phyloP scores from a whole-genome alignment of 768 basidiomycete species.

The Crepidotus variabilis region DNA sequence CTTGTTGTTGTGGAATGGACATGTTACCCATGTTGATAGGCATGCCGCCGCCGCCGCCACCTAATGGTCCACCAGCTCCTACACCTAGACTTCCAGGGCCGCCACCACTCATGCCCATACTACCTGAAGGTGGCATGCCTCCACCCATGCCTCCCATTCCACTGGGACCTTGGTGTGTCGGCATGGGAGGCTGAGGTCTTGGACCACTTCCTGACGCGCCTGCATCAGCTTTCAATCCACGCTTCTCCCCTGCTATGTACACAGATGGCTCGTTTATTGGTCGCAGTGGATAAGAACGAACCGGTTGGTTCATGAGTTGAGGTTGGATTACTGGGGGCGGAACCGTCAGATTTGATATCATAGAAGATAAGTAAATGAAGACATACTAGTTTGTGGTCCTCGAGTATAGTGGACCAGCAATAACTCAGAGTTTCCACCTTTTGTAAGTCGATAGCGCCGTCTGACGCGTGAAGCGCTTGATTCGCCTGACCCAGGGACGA shows the following conservation, averaged over 20 bases:
- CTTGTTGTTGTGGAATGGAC: slow-evolving; percentile 48
- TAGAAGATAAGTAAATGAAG: slow-evolving; percentile 8
- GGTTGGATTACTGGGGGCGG: slow-evolving; percentile 53
- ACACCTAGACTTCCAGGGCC: neutral
- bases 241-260: slow-evolving; percentile 69
- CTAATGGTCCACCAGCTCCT: neutral
- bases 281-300: slow-evolving; percentile 70
- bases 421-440: slow-evolving; percentile 72
- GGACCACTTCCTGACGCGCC: slow-evolving; percentile 27
- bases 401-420: slow-evolving; percentile 75
- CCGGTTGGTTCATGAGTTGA: slow-evolving; percentile 52
- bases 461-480: slow-evolving; percentile 62
- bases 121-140: neutral
- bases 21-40: slow-evolving; percentile 17
- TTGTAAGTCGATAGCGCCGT: slow-evolving; percentile 66
- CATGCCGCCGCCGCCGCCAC: neutral
- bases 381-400: slow-evolving; percentile 60
- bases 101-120: neutral
- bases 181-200: slow-evolving; percentile 5
- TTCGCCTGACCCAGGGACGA: slow-evolving; percentile 65
- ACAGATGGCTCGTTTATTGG: slow-evolving; percentile 61
- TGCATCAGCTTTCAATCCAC: slow-evolving; percentile 56
- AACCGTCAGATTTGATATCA: slow-evolving; percentile 3
- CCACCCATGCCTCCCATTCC: slow-evolving; percentile 1
- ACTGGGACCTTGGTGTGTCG: neutral